Conservation (phyloP, 2,329 filamentous ascomycete genomes). For the Fusarium musae region DNA sequence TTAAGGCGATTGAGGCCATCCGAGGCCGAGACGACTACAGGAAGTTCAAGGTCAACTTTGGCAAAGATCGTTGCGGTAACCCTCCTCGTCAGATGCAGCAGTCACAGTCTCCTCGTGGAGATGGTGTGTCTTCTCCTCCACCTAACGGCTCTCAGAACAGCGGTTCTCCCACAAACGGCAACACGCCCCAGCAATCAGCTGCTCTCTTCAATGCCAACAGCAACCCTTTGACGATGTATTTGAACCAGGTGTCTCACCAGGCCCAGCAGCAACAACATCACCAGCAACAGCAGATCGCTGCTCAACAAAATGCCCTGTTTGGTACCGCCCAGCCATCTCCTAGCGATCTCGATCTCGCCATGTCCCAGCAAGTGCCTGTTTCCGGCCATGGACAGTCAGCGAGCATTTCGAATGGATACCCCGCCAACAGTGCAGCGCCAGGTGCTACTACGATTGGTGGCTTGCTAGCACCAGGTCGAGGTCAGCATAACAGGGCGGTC, state of each 20-base stretch:
- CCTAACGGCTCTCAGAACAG: conserved; percentile 70
- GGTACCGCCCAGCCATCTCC: conserved; percentile 73
- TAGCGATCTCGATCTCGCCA: conserved; percentile 66
- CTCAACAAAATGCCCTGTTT: conserved; percentile 85
- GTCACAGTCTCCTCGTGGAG: conserved; percentile 73
- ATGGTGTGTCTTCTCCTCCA: conserved; percentile 67
- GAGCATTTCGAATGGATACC: conserved; percentile 73
- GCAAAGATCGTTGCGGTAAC: conserved; percentile 98
- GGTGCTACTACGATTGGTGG: conserved; percentile 78
- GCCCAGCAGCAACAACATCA: conserved; percentile 80
- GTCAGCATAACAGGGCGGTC: conserved; percentile 81
- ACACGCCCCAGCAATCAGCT: conserved; percentile 72
- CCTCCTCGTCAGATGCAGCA: conserved; percentile 86
- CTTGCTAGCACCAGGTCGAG: conserved; percentile 76
- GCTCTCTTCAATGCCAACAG: conserved; percentile 82
- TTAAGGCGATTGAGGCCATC: conserved; percentile 98
- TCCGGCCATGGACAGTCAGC: conserved; percentile 73
- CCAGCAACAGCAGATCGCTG: conserved; percentile 75
- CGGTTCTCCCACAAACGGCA: conserved; percentile 64
- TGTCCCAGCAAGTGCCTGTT: conserved; percentile 69
- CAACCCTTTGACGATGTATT: conserved; percentile 93
- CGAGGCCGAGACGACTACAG: conserved; percentile 95
- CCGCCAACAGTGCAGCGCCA: conserved; percentile 61
- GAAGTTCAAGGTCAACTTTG: conserved; percentile 99
- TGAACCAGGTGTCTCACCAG: conserved; percentile 82